Conservation (phyloP, 208 protist species). For the Crithidia mellificae region DNA sequence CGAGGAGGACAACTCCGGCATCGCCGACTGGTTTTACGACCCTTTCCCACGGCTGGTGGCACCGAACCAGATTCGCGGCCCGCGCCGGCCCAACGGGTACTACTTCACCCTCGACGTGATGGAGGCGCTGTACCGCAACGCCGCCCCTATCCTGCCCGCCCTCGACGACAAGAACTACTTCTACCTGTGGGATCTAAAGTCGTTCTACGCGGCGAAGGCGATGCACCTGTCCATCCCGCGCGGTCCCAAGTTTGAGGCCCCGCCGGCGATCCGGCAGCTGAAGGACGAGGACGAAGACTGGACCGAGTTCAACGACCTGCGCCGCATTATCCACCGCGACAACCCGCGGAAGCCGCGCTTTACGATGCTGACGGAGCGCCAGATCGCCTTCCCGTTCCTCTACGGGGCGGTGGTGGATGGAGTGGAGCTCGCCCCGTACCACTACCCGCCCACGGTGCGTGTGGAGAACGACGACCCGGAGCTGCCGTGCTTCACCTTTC, state of each 20-base stretch:
- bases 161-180: slow-evolving; percentile 99
- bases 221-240: slow-evolving; percentile 99
- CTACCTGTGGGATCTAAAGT: slow-evolving; percentile 99
- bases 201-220: slow-evolving; percentile 99
- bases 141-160: slow-evolving; percentile 95
- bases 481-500: slow-evolving; percentile 99
- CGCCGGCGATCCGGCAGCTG: slow-evolving; percentile 44
- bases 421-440: slow-evolving; percentile 94
- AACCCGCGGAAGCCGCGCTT: slow-evolving; percentile 86
- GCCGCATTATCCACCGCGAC: slow-evolving; percentile 99
- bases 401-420: slow-evolving; percentile 97
- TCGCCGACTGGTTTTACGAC: slow-evolving; percentile 99
- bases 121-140: slow-evolving; percentile 93
- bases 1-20: slow-evolving; percentile 96
- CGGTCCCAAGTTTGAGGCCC: slow-evolving; percentile 97
- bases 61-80: slow-evolving; percentile 88
- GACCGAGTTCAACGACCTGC: slow-evolving; percentile 99
- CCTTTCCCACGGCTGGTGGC: slow-evolving; percentile 94
- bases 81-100: slow-evolving; percentile 81
- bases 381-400: slow-evolving; percentile 99
- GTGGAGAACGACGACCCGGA: slow-evolving; percentile 96
- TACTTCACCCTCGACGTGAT: slow-evolving; percentile 93
- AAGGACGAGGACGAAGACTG: slow-evolving; percentile 97
- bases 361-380: slow-evolving; percentile 99
- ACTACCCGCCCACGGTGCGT: slow-evolving; percentile 91